Evolutionary conservation across 805 yeast species (phyloP).

Genomic region (Zygoascus ofunaensis): DNA sequence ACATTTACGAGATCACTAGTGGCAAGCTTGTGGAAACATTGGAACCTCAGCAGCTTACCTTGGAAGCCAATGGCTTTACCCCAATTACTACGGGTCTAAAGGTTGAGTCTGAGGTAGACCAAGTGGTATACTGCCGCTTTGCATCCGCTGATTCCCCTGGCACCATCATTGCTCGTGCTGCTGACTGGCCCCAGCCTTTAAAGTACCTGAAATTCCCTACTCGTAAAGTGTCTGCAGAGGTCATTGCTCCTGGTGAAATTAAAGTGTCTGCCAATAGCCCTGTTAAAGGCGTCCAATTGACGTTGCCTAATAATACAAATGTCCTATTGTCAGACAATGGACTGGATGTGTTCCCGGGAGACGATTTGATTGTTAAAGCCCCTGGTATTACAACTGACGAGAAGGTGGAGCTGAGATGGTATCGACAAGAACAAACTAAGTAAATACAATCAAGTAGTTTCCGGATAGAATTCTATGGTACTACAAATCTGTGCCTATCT

Average conservation of each 20-base stretch:
- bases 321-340: constrained; percentile 37
- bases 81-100: constrained; percentile 21
- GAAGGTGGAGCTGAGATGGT: constrained; percentile 12
- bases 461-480: too few species aligned
- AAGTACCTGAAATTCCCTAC: constrained; percentile 32
- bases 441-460: too few species aligned
- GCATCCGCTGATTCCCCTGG: constrained; percentile 11
- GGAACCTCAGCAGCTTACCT: constrained; percentile 4
- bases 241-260: constrained; percentile 23
- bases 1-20: constrained; percentile 26
- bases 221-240: constrained; percentile 20
- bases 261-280: constrained; percentile 29
- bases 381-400: constrained; percentile 12
- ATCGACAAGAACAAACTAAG: constrained; percentile 5
- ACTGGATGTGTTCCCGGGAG: constrained; percentile 39
- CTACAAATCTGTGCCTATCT: too few species aligned
- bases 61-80: constrained; percentile 27
- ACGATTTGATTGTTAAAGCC: constrained; percentile 15
- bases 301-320: constrained; percentile 21
- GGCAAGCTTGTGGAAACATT: constrained; percentile 26
- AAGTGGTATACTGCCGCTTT: constrained; percentile 17
- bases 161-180: constrained; percentile 25
- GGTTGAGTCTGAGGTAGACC: constrained; percentile 10
- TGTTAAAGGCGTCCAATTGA: constrained; percentile 38
- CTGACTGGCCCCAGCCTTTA: constrained; percentile 46